Percentiles rank a stretch among this genome's conserved stretches.
Conservation (phyloP, 1,284 basidiomycete genomes). For the Ceratobasidium sp. region DNA sequence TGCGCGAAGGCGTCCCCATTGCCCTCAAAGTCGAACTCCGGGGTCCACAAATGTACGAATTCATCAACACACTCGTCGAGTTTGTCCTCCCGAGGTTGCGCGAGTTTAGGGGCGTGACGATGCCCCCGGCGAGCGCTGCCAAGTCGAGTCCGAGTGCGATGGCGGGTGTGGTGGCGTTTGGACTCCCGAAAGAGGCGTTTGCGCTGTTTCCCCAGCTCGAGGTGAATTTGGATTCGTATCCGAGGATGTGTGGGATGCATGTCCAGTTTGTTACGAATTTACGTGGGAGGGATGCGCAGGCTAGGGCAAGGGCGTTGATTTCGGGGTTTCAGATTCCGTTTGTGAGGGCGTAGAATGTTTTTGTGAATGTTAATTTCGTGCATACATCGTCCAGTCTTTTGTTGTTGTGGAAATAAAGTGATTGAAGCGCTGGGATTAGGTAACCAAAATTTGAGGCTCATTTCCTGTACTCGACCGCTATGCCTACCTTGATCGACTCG, state of each 20-base stretch:
- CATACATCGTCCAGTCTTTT: not conserved
- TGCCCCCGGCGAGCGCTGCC: slow-evolving; percentile 69
- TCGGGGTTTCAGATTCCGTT: slow-evolving; percentile 93
- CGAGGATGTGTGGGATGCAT: slow-evolving; percentile 84
- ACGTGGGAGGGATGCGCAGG: slow-evolving; percentile 82
- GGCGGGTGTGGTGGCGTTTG: slow-evolving; percentile 88
- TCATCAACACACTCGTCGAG: slow-evolving; percentile 86
- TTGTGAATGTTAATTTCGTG: not conserved
- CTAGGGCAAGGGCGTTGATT: slow-evolving; percentile 80
- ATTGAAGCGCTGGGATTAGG: slow-evolving; percentile 3
- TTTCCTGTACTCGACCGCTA: not conserved
- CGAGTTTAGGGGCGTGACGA: slow-evolving; percentile 83
- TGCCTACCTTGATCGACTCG: slow-evolving; percentile 59
- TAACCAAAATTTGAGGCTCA: slow-evolving; percentile 32
- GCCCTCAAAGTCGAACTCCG: slow-evolving; percentile 90
- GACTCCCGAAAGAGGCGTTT: slow-evolving; percentile 84
- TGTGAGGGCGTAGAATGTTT: slow-evolving; percentile 47
- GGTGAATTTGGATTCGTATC: slow-evolving; percentile 88
- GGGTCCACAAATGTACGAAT: slow-evolving; percentile 93
- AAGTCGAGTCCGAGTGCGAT: slow-evolving; percentile 76
- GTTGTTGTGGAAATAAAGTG: not conserved
- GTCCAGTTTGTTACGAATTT: slow-evolving; percentile 90
- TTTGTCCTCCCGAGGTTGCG: slow-evolving; percentile 93
- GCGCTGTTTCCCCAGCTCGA: slow-evolving; percentile 89
- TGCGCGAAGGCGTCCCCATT: slow-evolving; percentile 81